Percentiles rank a stretch among this genome's conserved stretches.
phyloP scores from a whole-genome alignment of 2,329 filamentous ascomycete genomes.

The Cladosporium sp. region DNA sequence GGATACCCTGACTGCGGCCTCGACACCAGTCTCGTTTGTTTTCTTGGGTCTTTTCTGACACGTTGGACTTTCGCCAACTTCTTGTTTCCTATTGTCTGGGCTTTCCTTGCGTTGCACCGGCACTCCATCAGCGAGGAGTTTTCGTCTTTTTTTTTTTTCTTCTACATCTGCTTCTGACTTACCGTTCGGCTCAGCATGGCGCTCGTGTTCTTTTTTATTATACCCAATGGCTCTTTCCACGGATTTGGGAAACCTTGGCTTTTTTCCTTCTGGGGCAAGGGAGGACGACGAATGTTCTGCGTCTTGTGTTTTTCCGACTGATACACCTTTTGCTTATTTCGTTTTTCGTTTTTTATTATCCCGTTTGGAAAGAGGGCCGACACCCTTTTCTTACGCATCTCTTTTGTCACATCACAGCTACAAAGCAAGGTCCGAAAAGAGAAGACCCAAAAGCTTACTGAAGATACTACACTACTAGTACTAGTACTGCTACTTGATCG shows the following conservation, averaged over 20 bases:
- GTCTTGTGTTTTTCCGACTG: conserved; percentile 2
- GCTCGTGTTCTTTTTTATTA: background rate
- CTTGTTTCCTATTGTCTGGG: no score
- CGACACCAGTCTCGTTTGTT: background rate
- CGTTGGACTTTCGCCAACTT: conserved; percentile 4
- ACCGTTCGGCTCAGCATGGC: conserved; percentile 6
- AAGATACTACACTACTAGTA: background rate
- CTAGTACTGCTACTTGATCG: background rate
- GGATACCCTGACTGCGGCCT: conserved; percentile 9
- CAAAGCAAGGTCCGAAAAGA: background rate
- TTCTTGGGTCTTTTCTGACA: conserved; percentile 7
- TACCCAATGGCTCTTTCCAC: background rate
- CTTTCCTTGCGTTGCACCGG: background rate
- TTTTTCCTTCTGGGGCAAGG: background rate
- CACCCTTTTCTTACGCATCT: conserved; percentile 6
- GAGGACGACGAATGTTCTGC: no score
- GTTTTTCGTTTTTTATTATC: background rate
- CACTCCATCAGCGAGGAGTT: conserved; percentile 1
- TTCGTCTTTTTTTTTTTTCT: conserved; percentile 6
- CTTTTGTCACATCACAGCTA: conserved; percentile 10
- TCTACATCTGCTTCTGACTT: background rate
- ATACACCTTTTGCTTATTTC: conserved; percentile 9
- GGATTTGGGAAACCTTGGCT: background rate
- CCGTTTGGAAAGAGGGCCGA: background rate
- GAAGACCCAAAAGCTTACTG: background rate